A percentile compares a stretch with the other conserved stretches of the same genome.
phyloP scores from a whole-genome alignment of 768 basidiomycete genomes.

The Cyathus striatus region DNA sequence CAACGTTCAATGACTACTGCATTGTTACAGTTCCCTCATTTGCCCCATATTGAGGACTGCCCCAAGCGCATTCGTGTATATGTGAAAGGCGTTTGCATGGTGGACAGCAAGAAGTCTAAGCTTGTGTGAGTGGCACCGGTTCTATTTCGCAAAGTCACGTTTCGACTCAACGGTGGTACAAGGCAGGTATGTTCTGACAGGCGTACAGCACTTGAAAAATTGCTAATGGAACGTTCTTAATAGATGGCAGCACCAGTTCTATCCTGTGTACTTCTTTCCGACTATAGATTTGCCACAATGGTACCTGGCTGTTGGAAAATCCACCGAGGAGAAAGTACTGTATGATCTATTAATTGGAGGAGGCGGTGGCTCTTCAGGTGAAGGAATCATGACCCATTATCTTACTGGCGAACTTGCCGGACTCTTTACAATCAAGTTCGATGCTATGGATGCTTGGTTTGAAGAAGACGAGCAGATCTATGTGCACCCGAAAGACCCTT shows the following conservation, averaged over 20 bases:
- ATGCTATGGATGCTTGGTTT: constrained; percentile 57
- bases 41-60: constrained; percentile 42
- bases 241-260: constrained; percentile 50
- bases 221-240: not conserved
- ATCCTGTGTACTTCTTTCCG: constrained; percentile 53
- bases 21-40: constrained; percentile 23
- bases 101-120: constrained; percentile 53
- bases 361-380: not conserved
- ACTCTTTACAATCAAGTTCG: constrained; percentile 44
- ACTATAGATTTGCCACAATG: constrained; percentile 36
- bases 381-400: constrained; percentile 15
- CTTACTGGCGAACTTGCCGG: constrained; percentile 31
- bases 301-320: constrained; percentile 29
- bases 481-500: constrained; percentile 62
- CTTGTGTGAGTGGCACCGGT: constrained; percentile 42
- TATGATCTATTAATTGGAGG: constrained; percentile 33
- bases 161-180: not conserved
- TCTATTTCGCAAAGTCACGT: not conserved
- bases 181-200: not conserved
- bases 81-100: constrained; percentile 43
- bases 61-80: constrained; percentile 50
- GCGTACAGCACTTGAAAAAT: not conserved
- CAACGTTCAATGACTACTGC: not conserved
- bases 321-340: constrained; percentile 21
- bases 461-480: constrained; percentile 64